These are phyloP conservation scores for Didymella lethalis DNA, from an alignment of 2,329 filamentous ascomycete genomes.

Conservation along the genomic window DNA sequence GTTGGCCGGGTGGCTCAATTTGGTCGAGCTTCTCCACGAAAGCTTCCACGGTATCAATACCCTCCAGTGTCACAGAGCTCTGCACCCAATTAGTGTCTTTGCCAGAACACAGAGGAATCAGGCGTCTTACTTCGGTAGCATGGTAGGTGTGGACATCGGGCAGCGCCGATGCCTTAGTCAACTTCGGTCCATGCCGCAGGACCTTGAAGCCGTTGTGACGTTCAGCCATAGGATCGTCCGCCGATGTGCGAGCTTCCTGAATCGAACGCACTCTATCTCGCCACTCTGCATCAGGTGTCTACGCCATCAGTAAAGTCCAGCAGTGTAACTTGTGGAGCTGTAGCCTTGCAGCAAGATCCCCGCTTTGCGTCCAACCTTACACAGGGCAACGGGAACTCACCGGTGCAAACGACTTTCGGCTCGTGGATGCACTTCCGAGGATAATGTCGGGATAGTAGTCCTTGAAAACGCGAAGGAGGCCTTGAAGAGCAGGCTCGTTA, in stretches of 20 bases:
- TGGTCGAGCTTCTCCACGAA: conserved; percentile 78
- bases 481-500: conserved; percentile 76
- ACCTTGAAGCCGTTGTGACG: conserved; percentile 69
- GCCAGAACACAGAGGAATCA: background rate
- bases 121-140: conserved; percentile 65
- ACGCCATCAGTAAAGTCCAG: conserved; percentile 35
- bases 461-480: conserved; percentile 82
- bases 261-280: conserved; percentile 71
- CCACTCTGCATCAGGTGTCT: conserved; percentile 80
- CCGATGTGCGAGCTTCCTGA: conserved; percentile 63
- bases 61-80: conserved; percentile 68
- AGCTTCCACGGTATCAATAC: conserved; percentile 74
- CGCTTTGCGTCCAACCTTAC: conserved; percentile 16
- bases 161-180: conserved; percentile 59
- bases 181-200: conserved; percentile 60
- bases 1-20: conserved; percentile 81
- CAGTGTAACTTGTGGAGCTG: conserved; percentile 28
- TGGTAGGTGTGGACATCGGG: conserved; percentile 78
- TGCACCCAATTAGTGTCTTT: conserved; percentile 29
- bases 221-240: conserved; percentile 47
- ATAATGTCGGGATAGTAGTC: conserved; percentile 92
- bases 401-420: conserved; percentile 49
- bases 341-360: conserved; percentile 25
- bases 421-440: conserved; percentile 69
- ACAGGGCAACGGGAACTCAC: conserved; percentile 42